Conservation (phyloP, 768 basidiomycete genomes). For the Collybia sordida region DNA sequence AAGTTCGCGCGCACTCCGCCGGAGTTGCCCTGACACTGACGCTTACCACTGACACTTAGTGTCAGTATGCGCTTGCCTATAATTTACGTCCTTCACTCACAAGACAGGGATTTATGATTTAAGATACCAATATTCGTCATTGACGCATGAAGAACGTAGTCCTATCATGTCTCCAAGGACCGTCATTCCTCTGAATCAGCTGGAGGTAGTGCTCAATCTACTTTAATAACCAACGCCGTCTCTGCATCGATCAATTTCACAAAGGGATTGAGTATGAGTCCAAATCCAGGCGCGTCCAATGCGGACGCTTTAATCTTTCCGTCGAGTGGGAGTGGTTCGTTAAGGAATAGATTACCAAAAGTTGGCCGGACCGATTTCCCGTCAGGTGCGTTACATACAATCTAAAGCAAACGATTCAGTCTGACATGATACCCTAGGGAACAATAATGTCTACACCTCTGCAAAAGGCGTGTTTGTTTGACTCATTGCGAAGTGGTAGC, state of each 20-base stretch:
- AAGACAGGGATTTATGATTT: too few species aligned
- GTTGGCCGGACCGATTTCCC: constrained; percentile 9
- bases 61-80: too few species aligned
- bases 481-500: constrained; percentile 43
- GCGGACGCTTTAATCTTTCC: constrained; percentile 34
- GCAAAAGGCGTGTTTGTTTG: constrained; percentile 26
- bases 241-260: constrained; percentile 11
- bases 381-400: constrained; percentile 11
- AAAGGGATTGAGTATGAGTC: constrained; percentile 35
- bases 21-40: too few species aligned
- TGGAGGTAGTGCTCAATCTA: background rate
- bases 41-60: too few species aligned
- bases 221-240: background rate
- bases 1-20: too few species aligned
- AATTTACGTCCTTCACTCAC: too few species aligned
- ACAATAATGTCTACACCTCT: background rate
- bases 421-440: background rate
- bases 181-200: too few species aligned
- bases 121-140: too few species aligned
- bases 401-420: background rate
- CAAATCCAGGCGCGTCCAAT: constrained; percentile 34
- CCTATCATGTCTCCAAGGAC: too few species aligned
- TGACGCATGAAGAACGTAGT: too few species aligned
- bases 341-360: constrained; percentile 39
- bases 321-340: constrained; percentile 36